Evolutionary conservation across 1,139 yeast species (phyloP), one percentile per base, ranked within the genome.

Genomic region (Candida sp.): DNA sequence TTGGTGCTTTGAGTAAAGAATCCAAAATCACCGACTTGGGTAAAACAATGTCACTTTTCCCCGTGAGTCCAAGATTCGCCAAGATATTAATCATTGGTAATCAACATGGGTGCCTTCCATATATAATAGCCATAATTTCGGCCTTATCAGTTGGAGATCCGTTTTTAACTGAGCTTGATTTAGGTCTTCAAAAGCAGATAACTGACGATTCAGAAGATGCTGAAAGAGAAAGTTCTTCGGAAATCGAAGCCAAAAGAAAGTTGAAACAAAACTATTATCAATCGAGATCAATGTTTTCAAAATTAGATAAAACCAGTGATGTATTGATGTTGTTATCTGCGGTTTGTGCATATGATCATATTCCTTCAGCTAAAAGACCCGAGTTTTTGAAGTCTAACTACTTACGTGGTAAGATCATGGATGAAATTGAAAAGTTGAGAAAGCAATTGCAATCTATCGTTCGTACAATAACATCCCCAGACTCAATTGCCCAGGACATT

Each of bases 101-200:
- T 60, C 97, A 93, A 61, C 81, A 79, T 44, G 84, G 79, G 4
- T 91, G 98, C 63, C 69, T 93, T 46, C 90, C 96, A 0, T 93
- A 88, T 56, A 74, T 93, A 23, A 82, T 93, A 44, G 95, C 98
- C 0, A 77, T 95, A 45, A 98, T 95, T 1, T 87, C 98, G 19
- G 96, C 93, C 0, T 67, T 95, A 36, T 85, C 98, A 0, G 98
- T 93, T 38, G 98, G 97, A 4, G 96, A 91, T 56, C 97, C 97
- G 5, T 88, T 90, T 55, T 66, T 89, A 33, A 75, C 75, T 22
- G 95, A 86, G 56, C 79, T 77, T 52, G 97, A 88, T 56, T 58
- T 87, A 15, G 90, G 90, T 0, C 68, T 83, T 27, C 55, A 49
- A 37, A 49, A 51, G 8, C 54, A 51, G 19, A 66, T 57, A 35